Evolutionary conservation across 2,329 filamentous ascomycete species (phyloP).

Genomic region (Colletotrichum sp.): DNA sequence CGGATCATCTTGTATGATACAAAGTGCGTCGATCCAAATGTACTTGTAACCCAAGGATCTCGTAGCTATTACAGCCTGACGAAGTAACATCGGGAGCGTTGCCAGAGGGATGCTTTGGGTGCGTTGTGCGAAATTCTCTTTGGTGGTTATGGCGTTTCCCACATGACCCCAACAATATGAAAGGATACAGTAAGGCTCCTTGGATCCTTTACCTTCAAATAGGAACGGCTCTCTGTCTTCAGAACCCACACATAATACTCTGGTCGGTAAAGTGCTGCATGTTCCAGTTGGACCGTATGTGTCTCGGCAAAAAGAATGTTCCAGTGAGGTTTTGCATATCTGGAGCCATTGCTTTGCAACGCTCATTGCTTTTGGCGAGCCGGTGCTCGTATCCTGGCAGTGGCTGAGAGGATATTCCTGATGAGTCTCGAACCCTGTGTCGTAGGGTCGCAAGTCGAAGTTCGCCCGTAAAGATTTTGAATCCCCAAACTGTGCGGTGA

Average conservation of each 20-base stretch:
- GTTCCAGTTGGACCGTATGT: not conserved
- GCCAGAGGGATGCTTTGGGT: not conserved
- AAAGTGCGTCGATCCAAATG: not conserved
- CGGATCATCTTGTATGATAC: not conserved
- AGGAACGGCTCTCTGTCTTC: not conserved
- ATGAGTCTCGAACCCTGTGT: not conserved
- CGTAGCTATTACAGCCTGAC: not conserved
- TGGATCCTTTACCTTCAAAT: not conserved
- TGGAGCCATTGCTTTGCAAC: not conserved
- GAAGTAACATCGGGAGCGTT: not conserved
- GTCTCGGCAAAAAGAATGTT: not conserved
- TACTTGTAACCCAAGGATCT: not conserved
- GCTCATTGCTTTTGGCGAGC: not conserved
- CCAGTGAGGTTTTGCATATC: not conserved
- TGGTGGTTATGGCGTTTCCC: not conserved
- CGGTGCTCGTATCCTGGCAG: rapidly evolving
- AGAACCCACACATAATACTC: not conserved
- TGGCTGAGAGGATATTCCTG: rapidly evolving
- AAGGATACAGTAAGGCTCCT: not conserved
- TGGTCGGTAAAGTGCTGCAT: not conserved
- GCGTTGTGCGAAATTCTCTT: rapidly evolving
- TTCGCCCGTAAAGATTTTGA: rapidly evolving
- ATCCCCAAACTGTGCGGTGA: not conserved
- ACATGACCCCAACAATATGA: not conserved
- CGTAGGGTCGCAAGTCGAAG: not conserved